Percentiles rank a stretch among this genome's conserved stretches.
Evolutionary conservation across 805 yeast species (phyloP).

Genomic region (Saccharomycopsis capsularis): DNA sequence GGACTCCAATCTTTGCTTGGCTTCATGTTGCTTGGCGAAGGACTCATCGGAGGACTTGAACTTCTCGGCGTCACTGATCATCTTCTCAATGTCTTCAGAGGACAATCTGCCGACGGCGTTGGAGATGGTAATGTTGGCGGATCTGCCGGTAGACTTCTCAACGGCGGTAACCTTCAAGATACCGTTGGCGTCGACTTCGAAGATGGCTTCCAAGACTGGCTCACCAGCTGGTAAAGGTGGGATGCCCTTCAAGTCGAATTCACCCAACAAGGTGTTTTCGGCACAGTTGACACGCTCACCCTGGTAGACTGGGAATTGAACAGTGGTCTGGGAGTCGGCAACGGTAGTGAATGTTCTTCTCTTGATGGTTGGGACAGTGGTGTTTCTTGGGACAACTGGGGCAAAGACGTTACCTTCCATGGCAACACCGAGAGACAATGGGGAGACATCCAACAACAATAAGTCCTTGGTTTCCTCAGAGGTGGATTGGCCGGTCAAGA

Average conservation of each 20-base stretch:
- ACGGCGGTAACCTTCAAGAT: slow-evolving; percentile 98
- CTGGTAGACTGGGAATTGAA: slow-evolving; percentile 98
- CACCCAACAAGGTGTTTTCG: slow-evolving; percentile 97
- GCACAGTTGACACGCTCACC: slow-evolving; percentile 99
- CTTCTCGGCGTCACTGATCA: slow-evolving; percentile 97
- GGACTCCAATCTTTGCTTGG: slow-evolving; percentile 98
- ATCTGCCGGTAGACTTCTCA: slow-evolving; percentile 97
- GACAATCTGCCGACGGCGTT: slow-evolving; percentile 99
- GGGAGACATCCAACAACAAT: slow-evolving; percentile 93
- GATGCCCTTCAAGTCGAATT: slow-evolving; percentile 95
- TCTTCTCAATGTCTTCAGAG: slow-evolving; percentile 93
- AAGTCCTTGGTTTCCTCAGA: slow-evolving; percentile 92
- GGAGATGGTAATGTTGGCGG: slow-evolving; percentile 97
- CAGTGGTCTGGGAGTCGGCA: slow-evolving; percentile 98
- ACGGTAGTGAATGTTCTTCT: slow-evolving; percentile 98
- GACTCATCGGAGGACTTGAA: slow-evolving; percentile 99
- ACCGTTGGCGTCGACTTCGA: slow-evolving; percentile 99
- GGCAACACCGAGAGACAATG: slow-evolving; percentile 98
- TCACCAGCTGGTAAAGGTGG: slow-evolving; percentile 99
- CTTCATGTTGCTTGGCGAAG: slow-evolving; percentile 99
- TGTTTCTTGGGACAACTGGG: slow-evolving; percentile 98
- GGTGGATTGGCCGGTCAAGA: slow-evolving; percentile 86
- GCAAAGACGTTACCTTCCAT: slow-evolving; percentile 99
- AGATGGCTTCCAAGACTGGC: slow-evolving; percentile 98
- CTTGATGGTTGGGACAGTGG: slow-evolving; percentile 98